Base-by-base conservation (phyloP, 2,329 filamentous ascomycete species). In the Aspergillus sojae region DNA sequence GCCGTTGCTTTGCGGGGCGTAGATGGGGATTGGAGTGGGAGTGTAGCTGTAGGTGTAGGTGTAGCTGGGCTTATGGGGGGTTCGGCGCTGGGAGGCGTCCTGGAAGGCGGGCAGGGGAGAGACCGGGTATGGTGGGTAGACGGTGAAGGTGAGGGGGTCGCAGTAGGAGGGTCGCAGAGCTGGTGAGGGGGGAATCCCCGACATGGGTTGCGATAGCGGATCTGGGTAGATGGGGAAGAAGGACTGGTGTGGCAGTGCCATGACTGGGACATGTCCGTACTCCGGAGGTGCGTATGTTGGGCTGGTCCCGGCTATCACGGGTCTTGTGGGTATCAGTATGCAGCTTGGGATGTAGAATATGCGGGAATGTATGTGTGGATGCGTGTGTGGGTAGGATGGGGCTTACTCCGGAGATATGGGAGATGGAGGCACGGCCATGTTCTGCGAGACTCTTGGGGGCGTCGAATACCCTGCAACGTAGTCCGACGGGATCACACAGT, bases 391-490 rank as follows among this genome's bases (percentile, higher is more conserved):
- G 6, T 52, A 32, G 28, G 32, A 32, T 16, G 14, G 21, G 39
- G 32, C 52, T 69, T 70, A 80, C 78, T 78, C 77, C 48, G 76
- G 73, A n/a, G 72, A 73, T 39, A 78, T 68, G 3, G 77, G 73
- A 28, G 74, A 78, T 4, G 76, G 70, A 16, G 77, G 75, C 7
- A 76, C 65, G 30, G 74, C 68, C 61, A 72, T 63, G 26, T 71
- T 76, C 32, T 67, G 70, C 34, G 71, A 57, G 21, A 68, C 70
- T 56, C 66, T 66, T 23, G 77, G 73, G n/a, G 76, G 73, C 2
- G 72, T 75, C 19, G 77, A 74, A 60, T 76, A 75, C 2, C 75
- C 75, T 11, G 74, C 61, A 30, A 71, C 62, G 61, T 74, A 78
- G 54, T 63, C 64, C 19, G 73, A 60, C 19, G 72, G 69, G 16